Evolutionary conservation across 768 basidiomycete species (phyloP).

Genomic region (Antrodiella citrinella): DNA sequence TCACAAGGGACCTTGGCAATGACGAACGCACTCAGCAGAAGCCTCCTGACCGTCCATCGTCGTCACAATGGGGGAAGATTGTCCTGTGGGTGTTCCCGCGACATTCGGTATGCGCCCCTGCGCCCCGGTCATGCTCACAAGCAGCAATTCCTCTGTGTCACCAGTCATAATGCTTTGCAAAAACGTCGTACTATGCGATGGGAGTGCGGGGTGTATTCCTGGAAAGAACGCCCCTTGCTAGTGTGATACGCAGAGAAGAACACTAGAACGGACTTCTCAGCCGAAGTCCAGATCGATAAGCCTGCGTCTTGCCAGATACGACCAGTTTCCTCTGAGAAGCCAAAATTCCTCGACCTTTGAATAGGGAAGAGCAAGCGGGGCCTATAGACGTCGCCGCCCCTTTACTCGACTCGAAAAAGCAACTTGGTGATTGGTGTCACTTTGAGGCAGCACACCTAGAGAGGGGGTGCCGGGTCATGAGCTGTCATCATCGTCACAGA

Average conservation of each 20-base stretch:
- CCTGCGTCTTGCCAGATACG: background rate
- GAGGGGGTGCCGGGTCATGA: background rate
- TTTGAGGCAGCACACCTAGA: background rate
- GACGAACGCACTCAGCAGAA: background rate
- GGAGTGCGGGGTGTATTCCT: background rate
- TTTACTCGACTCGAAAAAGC: too few species aligned
- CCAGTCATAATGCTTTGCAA: background rate
- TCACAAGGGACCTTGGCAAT: background rate
- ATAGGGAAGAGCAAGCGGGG: background rate
- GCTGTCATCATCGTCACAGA: background rate
- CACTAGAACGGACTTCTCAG: background rate
- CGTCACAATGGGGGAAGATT: background rate
- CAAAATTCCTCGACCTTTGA: background rate
- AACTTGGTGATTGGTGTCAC: background rate
- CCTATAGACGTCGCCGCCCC: background rate
- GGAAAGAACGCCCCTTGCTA: background rate
- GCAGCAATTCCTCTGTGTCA: background rate
- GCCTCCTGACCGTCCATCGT: background rate
- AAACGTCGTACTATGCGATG: background rate
- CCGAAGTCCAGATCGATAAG: background rate
- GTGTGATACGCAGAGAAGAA: background rate
- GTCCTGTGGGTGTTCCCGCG: background rate
- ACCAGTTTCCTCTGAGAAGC: background rate
- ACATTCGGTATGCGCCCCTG: background rate
- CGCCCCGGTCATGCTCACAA: background rate